These are phyloP conservation scores for Trifolium pratense DNA, from an alignment of 306 rosid species.

Conservation along the genomic window DNA sequence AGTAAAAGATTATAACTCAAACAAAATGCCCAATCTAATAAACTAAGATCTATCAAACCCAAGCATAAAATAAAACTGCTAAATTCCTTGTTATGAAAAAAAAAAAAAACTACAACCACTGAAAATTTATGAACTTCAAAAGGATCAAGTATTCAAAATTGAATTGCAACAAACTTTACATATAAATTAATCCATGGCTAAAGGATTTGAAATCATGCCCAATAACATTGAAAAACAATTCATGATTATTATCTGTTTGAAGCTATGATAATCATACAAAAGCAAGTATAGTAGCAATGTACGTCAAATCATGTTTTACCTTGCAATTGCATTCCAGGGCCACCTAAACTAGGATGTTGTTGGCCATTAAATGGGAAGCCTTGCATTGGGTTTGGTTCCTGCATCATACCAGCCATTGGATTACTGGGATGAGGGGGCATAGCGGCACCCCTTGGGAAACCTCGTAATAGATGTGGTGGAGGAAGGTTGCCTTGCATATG, in stretches of 20 bases:
- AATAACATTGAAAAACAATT: conserved; percentile 27
- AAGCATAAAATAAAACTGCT: conserved; percentile 15
- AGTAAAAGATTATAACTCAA: conserved; percentile 1
- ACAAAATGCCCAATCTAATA: background rate
- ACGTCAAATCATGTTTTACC: conserved; percentile 55
- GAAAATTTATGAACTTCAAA: conserved; percentile 1
- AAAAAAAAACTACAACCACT: background rate
- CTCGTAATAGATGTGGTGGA: conserved; percentile 71
- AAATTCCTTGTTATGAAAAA: background rate
- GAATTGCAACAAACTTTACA: background rate
- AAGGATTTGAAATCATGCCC: conserved; percentile 20
- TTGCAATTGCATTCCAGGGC: conserved; percentile 67
- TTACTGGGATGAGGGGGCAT: conserved; percentile 58
- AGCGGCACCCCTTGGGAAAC: conserved; percentile 70
- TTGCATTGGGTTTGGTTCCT: conserved; percentile 68
- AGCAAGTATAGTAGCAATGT: background rate
- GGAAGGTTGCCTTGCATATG: conserved; percentile 69
- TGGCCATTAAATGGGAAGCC: conserved; percentile 67
- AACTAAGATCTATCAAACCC: conserved; percentile 28
- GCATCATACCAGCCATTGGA: conserved; percentile 64
- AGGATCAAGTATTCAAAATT: conserved; percentile 16
- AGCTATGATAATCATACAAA: conserved; percentile 16
- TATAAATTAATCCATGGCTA: background rate
- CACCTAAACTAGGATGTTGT: conserved; percentile 65
- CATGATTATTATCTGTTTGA: background rate